Conservation (phyloP, 164 flowering plant species). For the Macadamia tetraphylla region DNA sequence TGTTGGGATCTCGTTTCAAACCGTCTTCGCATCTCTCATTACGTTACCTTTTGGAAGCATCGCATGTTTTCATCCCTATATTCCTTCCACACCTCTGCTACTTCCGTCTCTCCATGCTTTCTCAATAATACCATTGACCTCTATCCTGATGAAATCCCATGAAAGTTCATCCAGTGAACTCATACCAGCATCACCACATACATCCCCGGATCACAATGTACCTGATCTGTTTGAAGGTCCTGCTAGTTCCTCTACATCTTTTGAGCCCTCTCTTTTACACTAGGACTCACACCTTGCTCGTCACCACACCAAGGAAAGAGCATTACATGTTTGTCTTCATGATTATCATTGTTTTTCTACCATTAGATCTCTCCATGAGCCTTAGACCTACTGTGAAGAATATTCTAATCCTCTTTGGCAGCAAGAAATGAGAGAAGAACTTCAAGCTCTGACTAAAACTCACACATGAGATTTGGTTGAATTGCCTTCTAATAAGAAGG, state of each 20-base stretch:
- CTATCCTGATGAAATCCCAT: no score
- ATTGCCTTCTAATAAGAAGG: no score
- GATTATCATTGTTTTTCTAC: slow-evolving; percentile 2
- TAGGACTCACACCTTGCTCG: background rate
- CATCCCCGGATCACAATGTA: no score
- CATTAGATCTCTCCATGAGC: no score
- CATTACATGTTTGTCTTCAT: background rate
- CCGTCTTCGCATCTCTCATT: background rate
- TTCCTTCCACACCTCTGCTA: no score
- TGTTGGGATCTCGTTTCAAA: no score
- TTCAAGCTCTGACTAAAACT: background rate
- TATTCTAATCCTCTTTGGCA: background rate
- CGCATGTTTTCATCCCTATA: no score
- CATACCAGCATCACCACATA: no score
- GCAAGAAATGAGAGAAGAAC: background rate
- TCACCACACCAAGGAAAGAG: background rate
- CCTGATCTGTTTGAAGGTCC: no score
- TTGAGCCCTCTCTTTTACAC: background rate
- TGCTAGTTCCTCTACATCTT: no score
- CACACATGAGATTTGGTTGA: background rate
- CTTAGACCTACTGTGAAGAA: no score
- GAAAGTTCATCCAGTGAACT: background rate
- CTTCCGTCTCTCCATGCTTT: no score
- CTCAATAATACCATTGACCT: background rate
- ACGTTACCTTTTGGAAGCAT: background rate